Percentiles rank a stretch among this genome's conserved stretches.
These are phyloP conservation scores for Ephemerocybe angulata DNA, from an alignment of 768 basidiomycete species.

Conservation along the genomic window DNA sequence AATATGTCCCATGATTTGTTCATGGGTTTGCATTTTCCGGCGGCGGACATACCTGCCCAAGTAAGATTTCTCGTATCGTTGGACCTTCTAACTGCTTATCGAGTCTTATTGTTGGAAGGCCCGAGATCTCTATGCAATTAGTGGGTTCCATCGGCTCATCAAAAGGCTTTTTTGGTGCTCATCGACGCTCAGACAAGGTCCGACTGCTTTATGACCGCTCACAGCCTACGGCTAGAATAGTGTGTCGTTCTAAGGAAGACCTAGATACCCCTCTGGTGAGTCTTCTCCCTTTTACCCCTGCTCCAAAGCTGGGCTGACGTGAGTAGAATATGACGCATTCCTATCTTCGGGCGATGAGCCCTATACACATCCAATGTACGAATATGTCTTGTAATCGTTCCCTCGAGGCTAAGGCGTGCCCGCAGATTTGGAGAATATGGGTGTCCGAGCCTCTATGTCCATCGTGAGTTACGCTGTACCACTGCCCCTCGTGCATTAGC, in stretches of 20 bases:
- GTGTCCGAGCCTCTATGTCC: slow-evolving; percentile 83
- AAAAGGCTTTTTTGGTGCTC: slow-evolving; percentile 17
- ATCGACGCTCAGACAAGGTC: slow-evolving; percentile 57
- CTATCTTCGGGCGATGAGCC: slow-evolving; percentile 83
- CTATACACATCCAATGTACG: slow-evolving; percentile 77
- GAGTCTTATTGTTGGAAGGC: slow-evolving; percentile 37
- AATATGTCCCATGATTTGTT: slow-evolving; percentile 68
- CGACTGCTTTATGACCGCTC: slow-evolving; percentile 71
- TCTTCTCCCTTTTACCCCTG: slow-evolving; percentile 7
- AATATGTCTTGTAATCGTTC: neutral
- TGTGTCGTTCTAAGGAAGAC: slow-evolving; percentile 59
- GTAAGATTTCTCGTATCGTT: slow-evolving; percentile 27
- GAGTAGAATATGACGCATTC: slow-evolving; percentile 77
- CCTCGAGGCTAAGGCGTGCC: neutral
- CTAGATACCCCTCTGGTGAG: slow-evolving; percentile 62
- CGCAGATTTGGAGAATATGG: slow-evolving; percentile 74
- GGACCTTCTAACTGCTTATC: neutral
- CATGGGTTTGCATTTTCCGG: slow-evolving; percentile 69
- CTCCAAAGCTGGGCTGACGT: neutral
- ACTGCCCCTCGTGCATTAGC: neutral
- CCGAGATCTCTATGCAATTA: slow-evolving; percentile 63
- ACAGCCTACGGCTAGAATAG: slow-evolving; percentile 69
- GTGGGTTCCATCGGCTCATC: no score
- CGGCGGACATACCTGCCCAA: slow-evolving; percentile 65
- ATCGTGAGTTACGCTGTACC: slow-evolving; percentile 44